phyloP scores from a whole-genome alignment of 2,329 filamentous ascomycete species.

The Dactylellina leptospora region DNA sequence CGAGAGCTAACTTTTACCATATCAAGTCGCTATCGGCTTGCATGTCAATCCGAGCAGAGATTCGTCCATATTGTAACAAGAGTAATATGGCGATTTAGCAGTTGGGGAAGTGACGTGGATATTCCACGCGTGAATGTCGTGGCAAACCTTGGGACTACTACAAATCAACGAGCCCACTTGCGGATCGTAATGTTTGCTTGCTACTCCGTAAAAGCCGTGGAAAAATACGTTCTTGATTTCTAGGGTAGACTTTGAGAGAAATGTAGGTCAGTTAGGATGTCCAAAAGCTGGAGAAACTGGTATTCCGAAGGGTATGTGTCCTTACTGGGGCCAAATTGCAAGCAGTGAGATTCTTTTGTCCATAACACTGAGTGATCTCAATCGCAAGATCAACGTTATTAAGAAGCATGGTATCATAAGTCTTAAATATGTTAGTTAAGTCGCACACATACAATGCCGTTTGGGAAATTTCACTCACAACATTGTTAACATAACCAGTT shows the following conservation, averaged over 20 bases:
- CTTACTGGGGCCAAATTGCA: conserved; percentile 60
- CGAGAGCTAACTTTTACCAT: too few species aligned
- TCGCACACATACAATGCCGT: conserved; percentile 60
- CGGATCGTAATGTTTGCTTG: conserved; percentile 63
- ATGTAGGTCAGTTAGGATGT: background rate
- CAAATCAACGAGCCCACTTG: conserved; percentile 64
- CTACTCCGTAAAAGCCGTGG: conserved; percentile 68
- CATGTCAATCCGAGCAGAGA: background rate
- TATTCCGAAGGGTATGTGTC: background rate
- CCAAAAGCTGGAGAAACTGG: too few species aligned
- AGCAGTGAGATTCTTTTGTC: conserved; percentile 66
- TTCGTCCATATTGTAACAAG: background rate
- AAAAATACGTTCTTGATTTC: conserved; percentile 64
- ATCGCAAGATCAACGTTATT: conserved; percentile 71
- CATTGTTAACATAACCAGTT: conserved; percentile 72
- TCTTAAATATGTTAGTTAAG: conserved; percentile 63
- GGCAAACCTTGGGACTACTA: conserved; percentile 61
- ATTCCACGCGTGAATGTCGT: conserved; percentile 64
- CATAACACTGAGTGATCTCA: conserved; percentile 70
- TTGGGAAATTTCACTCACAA: conserved; percentile 65
- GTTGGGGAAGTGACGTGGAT: conserved; percentile 65
- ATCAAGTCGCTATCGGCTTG: too few species aligned
- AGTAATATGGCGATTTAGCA: conserved; percentile 56
- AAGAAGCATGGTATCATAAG: conserved; percentile 70
- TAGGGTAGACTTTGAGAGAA: conserved; percentile 6